These are phyloP conservation scores for Rhytidiadelphus loreus DNA, from an alignment of 225 moss, liverwort and hornwort genomes.

Conservation along the genomic window DNA sequence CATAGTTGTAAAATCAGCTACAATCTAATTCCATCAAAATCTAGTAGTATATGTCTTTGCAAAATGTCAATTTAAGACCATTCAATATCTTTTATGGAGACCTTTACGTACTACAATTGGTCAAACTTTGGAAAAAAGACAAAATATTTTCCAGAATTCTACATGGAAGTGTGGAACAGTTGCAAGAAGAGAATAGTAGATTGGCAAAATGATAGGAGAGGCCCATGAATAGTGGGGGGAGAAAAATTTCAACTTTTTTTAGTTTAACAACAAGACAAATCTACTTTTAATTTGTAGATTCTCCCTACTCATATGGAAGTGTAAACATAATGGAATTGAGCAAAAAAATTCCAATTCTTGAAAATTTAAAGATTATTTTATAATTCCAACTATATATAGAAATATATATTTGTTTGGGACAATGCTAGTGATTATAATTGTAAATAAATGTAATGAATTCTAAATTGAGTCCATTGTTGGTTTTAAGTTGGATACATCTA, in stretches of 20 bases:
- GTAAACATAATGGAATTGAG: neutral
- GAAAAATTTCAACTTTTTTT: neutral
- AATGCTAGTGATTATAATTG: neutral
- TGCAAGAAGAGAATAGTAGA: neutral
- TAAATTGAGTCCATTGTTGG: neutral
- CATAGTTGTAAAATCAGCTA: neutral
- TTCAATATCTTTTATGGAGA: neutral
- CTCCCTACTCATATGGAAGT: neutral
- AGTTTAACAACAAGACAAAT: neutral
- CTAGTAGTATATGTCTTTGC: neutral
- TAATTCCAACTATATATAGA: accelerated
- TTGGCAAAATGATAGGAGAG: neutral
- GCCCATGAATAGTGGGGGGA: accelerated
- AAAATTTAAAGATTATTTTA: neutral
- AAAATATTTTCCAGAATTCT: neutral
- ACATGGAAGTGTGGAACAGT: neutral
- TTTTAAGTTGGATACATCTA: too few relatives aligned
- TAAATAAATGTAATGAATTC: neutral
- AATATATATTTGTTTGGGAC: neutral
- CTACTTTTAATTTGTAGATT: neutral
- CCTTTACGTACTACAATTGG: accelerated
- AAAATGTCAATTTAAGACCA: neutral
- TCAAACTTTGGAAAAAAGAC: neutral
- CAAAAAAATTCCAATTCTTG: accelerated
- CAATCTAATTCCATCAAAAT: neutral